Evolutionary conservation across 2,329 filamentous ascomycete genomes (phyloP).

Genomic region (Pestalotiopsis sp.): DNA sequence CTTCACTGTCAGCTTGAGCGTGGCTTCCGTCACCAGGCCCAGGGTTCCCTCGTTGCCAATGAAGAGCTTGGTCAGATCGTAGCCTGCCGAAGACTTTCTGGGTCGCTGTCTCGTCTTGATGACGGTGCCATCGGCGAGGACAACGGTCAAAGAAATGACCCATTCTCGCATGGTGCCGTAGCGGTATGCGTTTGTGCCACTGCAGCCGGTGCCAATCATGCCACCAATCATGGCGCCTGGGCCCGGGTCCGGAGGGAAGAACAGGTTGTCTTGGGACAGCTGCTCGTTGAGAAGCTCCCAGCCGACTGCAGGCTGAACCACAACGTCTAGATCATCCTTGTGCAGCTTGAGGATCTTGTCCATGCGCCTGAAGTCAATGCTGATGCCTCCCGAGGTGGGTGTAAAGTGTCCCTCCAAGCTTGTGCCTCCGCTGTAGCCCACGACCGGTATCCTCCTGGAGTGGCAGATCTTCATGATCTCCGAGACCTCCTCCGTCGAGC

Average conservation of each 20-base stretch:
- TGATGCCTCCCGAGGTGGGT: constrained; percentile 72
- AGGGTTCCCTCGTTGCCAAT: constrained; percentile 84
- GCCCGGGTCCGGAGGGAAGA: constrained; percentile 84
- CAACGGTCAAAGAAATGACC: constrained; percentile 80
- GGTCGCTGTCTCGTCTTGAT: constrained; percentile 80
- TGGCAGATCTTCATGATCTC: constrained; percentile 78
- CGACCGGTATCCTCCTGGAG: constrained; percentile 70
- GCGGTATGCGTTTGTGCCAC: constrained; percentile 79
- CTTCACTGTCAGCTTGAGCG: constrained; percentile 73
- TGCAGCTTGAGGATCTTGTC: constrained; percentile 70
- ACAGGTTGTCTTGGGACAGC: constrained; percentile 68
- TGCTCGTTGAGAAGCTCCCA: constrained; percentile 80
- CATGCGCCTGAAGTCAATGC: constrained; percentile 78
- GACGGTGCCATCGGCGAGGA: constrained; percentile 79
- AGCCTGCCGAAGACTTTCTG: constrained; percentile 79
- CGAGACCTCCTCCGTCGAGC: constrained; percentile 74
- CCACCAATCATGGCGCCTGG: constrained; percentile 85
- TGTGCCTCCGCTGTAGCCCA: constrained; percentile 75
- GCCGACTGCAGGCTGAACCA: constrained; percentile 74
- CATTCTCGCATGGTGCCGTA: constrained; percentile 91
- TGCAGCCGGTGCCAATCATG: constrained; percentile 69
- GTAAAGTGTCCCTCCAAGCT: constrained; percentile 80
- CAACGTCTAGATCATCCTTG: constrained; percentile 67
- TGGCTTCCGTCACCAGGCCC: constrained; percentile 78
- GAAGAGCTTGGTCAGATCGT: constrained; percentile 78